Percentiles rank a stretch among this genome's conserved stretches.
phyloP scores from a whole-genome alignment of 2,329 filamentous ascomycete genomes.

The Cercospora canescens region DNA sequence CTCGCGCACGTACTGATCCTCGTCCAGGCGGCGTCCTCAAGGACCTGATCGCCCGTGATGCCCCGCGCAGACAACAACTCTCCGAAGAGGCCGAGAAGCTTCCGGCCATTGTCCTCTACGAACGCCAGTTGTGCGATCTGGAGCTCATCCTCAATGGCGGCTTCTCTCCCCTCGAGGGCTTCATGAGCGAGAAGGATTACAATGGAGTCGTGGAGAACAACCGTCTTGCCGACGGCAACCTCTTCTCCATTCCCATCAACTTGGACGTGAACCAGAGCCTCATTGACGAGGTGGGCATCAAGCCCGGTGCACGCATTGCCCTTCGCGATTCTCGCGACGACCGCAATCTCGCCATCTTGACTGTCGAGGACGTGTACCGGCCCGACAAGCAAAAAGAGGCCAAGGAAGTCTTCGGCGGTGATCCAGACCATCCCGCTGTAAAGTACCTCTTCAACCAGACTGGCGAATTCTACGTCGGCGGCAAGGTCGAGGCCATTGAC shows the following conservation, averaged over 20 bases:
- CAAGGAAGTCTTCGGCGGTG: constrained; percentile 89
- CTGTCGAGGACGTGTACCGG: constrained; percentile 90
- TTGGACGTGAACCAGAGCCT: constrained; percentile 77
- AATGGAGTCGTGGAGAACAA: constrained; percentile 86
- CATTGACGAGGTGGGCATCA: constrained; percentile 73
- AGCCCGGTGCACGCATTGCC: constrained; percentile 78
- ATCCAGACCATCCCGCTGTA: constrained; percentile 84
- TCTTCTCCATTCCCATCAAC: constrained; percentile 97
- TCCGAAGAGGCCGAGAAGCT: constrained; percentile 80
- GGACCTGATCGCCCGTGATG: constrained; percentile 94
- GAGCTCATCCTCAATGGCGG: constrained; percentile 97
- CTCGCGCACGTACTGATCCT: background rate
- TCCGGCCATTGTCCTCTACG: constrained; percentile 78
- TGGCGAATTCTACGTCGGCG: constrained; percentile 89
- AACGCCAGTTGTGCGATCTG: constrained; percentile 96
- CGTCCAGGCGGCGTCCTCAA: constrained; percentile 84
- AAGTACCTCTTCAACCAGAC: constrained; percentile 82
- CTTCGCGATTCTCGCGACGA: constrained; percentile 96
- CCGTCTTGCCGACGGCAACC: constrained; percentile 81
- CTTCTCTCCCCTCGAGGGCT: constrained; percentile 96
- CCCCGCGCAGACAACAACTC: constrained; percentile 77
- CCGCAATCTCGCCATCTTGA: constrained; percentile 92
- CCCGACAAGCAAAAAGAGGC: constrained; percentile 93
- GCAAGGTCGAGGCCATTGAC: constrained; percentile 94
- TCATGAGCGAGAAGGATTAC: constrained; percentile 97